Evolutionary conservation across 805 yeast genomes (phyloP), one percentile per base, ranked within the genome.

Genomic region (Kuraishia capsulata): DNA sequence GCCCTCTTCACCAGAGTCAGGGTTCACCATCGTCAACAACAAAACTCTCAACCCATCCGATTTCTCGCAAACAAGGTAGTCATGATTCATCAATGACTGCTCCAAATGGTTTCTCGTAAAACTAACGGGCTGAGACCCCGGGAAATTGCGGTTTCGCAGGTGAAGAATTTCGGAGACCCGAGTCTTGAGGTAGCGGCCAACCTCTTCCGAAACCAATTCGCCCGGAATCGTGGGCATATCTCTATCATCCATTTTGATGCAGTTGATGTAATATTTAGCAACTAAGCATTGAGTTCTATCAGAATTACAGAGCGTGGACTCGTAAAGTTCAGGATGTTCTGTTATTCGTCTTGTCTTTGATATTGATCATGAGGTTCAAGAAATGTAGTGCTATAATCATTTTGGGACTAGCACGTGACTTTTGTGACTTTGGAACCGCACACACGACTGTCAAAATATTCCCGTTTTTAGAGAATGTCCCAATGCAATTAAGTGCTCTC

Each of bases 91-190:
- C 35, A 92, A 62, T 25, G 78, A 74, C 35, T 76, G 74, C 3
- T 56, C 56, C 19, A 92, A 65, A 59, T 90, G 96, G 25, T 69
- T 64, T 39, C 86, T 68, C 32, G 84, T 79, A 54, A 92, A 89
- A 20, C 96, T 85, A 2, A 90, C 85, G 0, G 99, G 99, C 59
- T 94, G 98, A 1, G 96, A 80, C 1, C 98, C 97, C 2, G 96
- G 94, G 50, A 89, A 89, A 1, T 59, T 48, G 14, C 71, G 65
- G 30, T 72, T 69, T 24, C 77, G 68, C 46, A 78, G 63, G 47
- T 75, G 65, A 49, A 81, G 54, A 44, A 82, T 62, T 50, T 75
- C 54, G 33, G 88, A 79, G 3, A 89, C 81, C 61, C 79, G 78
- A 38, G 67, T 67, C 51, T 78, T 75, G 39, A 90, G 67, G 41